These are phyloP conservation scores for Persicaria tinctoria DNA, from an alignment of 148 eudicot genomes.

Conservation along the genomic window DNA sequence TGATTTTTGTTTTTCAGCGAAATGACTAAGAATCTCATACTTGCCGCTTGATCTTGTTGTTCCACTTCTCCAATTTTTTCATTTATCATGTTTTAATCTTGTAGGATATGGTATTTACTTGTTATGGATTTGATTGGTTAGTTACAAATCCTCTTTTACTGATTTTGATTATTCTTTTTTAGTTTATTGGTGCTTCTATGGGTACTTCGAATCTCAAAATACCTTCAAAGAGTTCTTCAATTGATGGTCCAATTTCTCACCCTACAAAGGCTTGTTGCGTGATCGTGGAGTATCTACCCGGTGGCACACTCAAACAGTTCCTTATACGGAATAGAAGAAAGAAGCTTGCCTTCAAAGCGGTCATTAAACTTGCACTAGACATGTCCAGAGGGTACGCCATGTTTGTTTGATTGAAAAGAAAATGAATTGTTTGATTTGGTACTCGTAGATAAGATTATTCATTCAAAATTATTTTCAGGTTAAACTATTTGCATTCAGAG, in stretches of 20 bases:
- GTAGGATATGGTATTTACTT: background rate
- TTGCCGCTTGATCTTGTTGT: background rate
- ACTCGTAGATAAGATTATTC: background rate
- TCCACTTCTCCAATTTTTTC: background rate
- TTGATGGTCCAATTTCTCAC: constrained; percentile 21
- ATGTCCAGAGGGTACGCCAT: constrained; percentile 62
- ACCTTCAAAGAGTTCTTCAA: constrained; percentile 41
- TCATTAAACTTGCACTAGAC: constrained; percentile 67
- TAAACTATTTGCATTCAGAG: constrained; percentile 65
- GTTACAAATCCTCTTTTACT: background rate
- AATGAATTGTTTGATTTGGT: constrained; percentile 4
- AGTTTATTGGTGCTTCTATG: constrained; percentile 94
- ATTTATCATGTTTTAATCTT: background rate
- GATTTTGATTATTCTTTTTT: constrained; percentile 10
- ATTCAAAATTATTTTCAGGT: constrained; percentile 26
- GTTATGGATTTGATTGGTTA: background rate
- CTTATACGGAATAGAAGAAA: constrained; percentile 50
- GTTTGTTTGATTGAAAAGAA: background rate
- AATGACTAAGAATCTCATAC: background rate
- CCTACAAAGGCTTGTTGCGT: constrained; percentile 80
- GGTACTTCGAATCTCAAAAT: constrained; percentile 80
- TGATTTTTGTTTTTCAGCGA: background rate
- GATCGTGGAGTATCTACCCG: constrained; percentile 66
- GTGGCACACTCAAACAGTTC: constrained; percentile 67
- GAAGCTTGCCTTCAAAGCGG: constrained; percentile 67